Percentiles rank a stretch among this genome's conserved stretches.
These are phyloP conservation scores for Fusarium virguliforme DNA, from an alignment of 2,329 filamentous ascomycete species.

Conservation along the genomic window DNA sequence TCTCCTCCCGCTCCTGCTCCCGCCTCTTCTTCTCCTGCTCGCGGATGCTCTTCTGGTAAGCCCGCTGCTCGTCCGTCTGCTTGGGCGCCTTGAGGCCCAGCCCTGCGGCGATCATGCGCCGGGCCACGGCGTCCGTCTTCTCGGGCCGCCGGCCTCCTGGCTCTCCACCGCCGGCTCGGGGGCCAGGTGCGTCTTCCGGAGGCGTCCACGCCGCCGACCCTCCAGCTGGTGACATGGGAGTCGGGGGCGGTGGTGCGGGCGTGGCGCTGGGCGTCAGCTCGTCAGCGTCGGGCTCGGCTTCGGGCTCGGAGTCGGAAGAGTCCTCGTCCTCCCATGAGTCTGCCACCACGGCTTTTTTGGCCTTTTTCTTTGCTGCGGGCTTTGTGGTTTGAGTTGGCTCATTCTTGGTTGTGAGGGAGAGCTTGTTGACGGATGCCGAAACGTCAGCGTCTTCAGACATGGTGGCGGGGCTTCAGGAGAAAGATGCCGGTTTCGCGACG, in stretches of 20 bases:
- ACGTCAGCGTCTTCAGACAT: conserved; percentile 52
- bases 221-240: conserved; percentile 71
- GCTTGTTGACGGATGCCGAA: conserved; percentile 53
- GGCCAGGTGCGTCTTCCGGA: conserved; percentile 28
- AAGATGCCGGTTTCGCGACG: background rate
- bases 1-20: conserved; percentile 80
- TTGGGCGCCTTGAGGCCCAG: conserved; percentile 86
- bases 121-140: conserved; percentile 93
- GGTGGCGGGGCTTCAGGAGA: background rate
- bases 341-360: conserved; percentile 54
- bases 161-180: conserved; percentile 27
- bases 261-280: conserved; percentile 62
- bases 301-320: conserved; percentile 62
- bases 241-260: conserved; percentile 74
- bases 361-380: conserved; percentile 51
- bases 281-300: conserved; percentile 51
- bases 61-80: conserved; percentile 89
- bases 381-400: conserved; percentile 46
- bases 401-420: conserved; percentile 51
- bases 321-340: conserved; percentile 74
- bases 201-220: conserved; percentile 43
- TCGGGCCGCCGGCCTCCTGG: conserved; percentile 73
- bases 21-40: conserved; percentile 87
- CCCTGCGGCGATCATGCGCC: conserved; percentile 89
- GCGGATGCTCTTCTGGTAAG: conserved; percentile 85